Percentiles rank a stretch among this genome's conserved stretches.
Evolutionary conservation across 78 protist genomes (phyloP).

Genomic region (Dictyostelium intermedium): DNA sequence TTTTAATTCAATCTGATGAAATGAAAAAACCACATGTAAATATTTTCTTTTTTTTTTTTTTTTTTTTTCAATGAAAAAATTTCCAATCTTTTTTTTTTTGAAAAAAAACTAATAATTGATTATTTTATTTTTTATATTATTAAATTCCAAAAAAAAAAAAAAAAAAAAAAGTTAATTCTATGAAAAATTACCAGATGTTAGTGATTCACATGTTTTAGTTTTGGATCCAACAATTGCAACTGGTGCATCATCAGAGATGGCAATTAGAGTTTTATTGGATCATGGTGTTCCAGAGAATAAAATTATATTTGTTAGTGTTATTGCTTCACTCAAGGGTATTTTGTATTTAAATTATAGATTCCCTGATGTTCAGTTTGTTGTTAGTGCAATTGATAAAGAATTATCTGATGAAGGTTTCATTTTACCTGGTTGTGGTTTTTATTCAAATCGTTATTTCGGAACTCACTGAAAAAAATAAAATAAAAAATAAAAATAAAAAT

Average conservation of each 20-base stretch:
- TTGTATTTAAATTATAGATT: slow-evolving; percentile 40
- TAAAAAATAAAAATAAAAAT: neutral
- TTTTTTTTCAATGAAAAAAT: neutral
- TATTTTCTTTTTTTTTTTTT: neutral
- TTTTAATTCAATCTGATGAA: slow-evolving; percentile 90
- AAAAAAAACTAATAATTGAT: neutral
- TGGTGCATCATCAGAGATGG: slow-evolving; percentile 80
- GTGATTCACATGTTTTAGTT: slow-evolving; percentile 69
- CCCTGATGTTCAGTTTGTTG: slow-evolving; percentile 74
- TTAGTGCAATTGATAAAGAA: slow-evolving; percentile 55
- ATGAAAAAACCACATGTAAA: slow-evolving; percentile 70
- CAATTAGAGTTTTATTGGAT: slow-evolving; percentile 67
- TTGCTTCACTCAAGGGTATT: slow-evolving; percentile 58
- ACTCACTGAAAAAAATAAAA: neutral
- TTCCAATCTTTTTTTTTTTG: too few relatives aligned
- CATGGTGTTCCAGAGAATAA: slow-evolving; percentile 80
- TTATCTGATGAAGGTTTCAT: slow-evolving; percentile 59
- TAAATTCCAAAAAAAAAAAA: neutral
- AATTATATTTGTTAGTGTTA: slow-evolving; percentile 75
- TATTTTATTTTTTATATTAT: neutral
- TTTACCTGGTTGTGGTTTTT: slow-evolving; percentile 78
- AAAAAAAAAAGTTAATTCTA: slow-evolving; percentile 50
- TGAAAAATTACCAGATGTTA: slow-evolving; percentile 70
- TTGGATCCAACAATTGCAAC: slow-evolving; percentile 84
- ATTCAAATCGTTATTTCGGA: slow-evolving; percentile 81